A percentile compares a stretch with the other conserved stretches of the same genome.
Conservation (phyloP, 352 stramenopile species). For the Pythium volutum region DNA sequence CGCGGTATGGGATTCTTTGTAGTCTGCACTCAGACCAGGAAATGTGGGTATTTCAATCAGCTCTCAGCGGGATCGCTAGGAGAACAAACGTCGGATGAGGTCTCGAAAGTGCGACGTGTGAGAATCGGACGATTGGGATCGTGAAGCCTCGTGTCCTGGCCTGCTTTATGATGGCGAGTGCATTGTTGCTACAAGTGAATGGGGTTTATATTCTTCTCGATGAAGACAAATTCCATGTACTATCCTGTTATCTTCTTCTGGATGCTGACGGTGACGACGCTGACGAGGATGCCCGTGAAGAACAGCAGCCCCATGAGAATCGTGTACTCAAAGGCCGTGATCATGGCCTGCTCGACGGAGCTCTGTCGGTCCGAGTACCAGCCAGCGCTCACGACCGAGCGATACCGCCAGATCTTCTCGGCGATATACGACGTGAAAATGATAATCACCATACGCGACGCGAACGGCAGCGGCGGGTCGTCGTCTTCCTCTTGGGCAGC, state of each 20-base stretch:
- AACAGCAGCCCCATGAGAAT: conserved; percentile 78
- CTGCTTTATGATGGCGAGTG: too few species aligned
- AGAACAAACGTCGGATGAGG: too few species aligned
- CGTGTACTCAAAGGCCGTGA: conserved; percentile 76
- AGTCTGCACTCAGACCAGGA: too few species aligned
- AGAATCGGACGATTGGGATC: too few species aligned
- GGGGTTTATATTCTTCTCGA: too few species aligned
- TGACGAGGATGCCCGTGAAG: conserved; percentile 60
- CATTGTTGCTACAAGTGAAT: too few species aligned
- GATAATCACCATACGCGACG: conserved; percentile 59
- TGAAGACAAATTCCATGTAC: conserved; percentile 2
- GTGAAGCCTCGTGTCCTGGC: too few species aligned
- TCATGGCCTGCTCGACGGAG: conserved; percentile 51
- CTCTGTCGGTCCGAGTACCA: conserved; percentile 69
- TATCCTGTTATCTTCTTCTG: conserved; percentile 19
- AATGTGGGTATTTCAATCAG: too few species aligned
- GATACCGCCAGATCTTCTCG: conserved; percentile 81
- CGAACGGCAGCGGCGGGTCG: conserved; percentile 30
- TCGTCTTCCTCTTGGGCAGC: conserved; percentile 4
- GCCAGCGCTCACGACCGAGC: conserved; percentile 47
- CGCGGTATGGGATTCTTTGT: too few species aligned
- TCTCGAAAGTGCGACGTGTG: too few species aligned
- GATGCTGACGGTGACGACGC: conserved; percentile 33
- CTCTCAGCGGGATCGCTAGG: too few species aligned
- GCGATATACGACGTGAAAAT: conserved; percentile 65